Evolutionary conservation across 768 basidiomycete genomes (phyloP).

Genomic region (Gelatoporia subvermispora): DNA sequence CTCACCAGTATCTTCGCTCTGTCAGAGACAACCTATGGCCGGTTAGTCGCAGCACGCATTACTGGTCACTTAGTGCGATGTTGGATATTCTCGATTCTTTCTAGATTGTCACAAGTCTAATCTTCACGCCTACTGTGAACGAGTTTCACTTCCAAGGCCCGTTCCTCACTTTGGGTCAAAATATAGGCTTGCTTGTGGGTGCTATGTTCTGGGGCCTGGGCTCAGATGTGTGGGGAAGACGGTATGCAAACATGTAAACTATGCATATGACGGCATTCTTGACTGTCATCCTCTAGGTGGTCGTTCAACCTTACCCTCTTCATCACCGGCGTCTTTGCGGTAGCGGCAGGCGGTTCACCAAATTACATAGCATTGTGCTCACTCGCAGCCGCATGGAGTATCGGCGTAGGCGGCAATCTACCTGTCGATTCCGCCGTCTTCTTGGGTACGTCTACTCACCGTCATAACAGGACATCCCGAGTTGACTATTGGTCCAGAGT

Average conservation of each 20-base stretch:
- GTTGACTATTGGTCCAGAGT: slow-evolving; percentile 37
- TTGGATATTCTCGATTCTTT: not conserved
- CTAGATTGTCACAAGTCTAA: slow-evolving; percentile 61
- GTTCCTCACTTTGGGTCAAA: slow-evolving; percentile 64
- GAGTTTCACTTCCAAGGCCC: slow-evolving; percentile 63
- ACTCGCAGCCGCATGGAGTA: slow-evolving; percentile 52
- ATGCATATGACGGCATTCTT: not conserved
- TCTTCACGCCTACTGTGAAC: slow-evolving; percentile 55
- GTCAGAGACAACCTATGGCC: slow-evolving; percentile 71
- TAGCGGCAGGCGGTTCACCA: slow-evolving; percentile 55
- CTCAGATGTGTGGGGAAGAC: slow-evolving; percentile 69
- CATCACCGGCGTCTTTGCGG: slow-evolving; percentile 61
- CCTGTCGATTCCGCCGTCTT: slow-evolving; percentile 77
- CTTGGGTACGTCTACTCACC: slow-evolving; percentile 41
- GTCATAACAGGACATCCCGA: not conserved
- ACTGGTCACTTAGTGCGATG: not conserved
- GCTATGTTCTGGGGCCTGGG: slow-evolving; percentile 66
- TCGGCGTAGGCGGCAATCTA: slow-evolving; percentile 69
- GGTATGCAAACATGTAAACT: slow-evolving; percentile 34
- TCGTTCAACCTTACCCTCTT: slow-evolving; percentile 70
- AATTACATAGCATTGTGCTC: slow-evolving; percentile 48
- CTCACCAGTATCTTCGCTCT: not conserved
- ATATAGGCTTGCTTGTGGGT: slow-evolving; percentile 66
- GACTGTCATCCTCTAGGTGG: slow-evolving; percentile 33
- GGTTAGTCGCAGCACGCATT: slow-evolving; percentile 30